phyloP scores from a whole-genome alignment of 352 stramenopile genomes.

The Phytophthora aleatoria region DNA sequence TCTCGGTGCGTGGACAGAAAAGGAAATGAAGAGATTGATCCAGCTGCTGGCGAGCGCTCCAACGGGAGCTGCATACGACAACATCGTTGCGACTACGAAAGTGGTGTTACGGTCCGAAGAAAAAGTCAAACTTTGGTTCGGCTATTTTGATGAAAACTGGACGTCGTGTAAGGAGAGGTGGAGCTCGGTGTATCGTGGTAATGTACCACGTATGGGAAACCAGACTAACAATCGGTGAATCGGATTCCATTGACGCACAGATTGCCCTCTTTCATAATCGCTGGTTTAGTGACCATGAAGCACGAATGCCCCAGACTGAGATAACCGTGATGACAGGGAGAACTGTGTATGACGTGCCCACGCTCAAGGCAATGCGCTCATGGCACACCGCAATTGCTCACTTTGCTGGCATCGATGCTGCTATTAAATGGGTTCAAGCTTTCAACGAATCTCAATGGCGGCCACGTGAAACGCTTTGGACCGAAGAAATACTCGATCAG shows the following conservation, averaged over 20 bases:
- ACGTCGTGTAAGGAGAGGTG: not conserved
- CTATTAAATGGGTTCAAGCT: slow-evolving; percentile 4
- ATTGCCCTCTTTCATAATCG: slow-evolving; percentile 12
- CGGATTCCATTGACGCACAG: not conserved
- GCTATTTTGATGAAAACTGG: not conserved
- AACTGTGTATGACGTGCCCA: not conserved
- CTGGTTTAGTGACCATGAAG: slow-evolving; percentile 14
- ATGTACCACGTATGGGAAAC: not conserved
- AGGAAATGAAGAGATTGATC: not conserved
- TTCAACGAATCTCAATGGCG: too few relatives aligned
- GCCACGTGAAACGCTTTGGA: not conserved
- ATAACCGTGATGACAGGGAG: slow-evolving; percentile 1
- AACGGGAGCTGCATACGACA: not conserved
- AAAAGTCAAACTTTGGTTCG: not conserved
- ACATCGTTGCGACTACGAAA: not conserved
- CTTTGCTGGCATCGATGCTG: slow-evolving; percentile 3
- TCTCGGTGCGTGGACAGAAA: not conserved
- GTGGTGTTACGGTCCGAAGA: not conserved
- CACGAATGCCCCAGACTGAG: not conserved
- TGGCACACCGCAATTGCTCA: slow-evolving; percentile 7
- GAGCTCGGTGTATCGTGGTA: not conserved
- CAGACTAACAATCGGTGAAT: not conserved
- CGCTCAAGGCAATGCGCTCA: slow-evolving; percentile 10
- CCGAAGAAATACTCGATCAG: not conserved
- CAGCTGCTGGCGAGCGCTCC: not conserved